Conservation (phyloP, 768 basidiomycete genomes). For the Podaxis mareebaensis region DNA sequence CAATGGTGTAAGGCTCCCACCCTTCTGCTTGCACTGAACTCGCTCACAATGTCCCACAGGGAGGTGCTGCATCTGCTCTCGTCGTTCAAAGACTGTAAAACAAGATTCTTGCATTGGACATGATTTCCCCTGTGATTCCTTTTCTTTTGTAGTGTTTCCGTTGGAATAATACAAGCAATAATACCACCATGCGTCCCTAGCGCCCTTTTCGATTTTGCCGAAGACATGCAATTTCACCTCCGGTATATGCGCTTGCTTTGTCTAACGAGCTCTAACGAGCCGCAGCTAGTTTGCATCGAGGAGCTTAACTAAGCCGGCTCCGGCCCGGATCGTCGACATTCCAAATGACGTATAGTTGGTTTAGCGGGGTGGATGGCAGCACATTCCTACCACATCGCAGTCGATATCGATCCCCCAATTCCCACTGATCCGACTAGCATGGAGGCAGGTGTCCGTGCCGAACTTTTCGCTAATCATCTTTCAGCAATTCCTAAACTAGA, state of each 20-base stretch:
- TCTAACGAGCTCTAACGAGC: no score
- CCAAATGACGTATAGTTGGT: neutral
- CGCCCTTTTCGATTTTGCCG: no score
- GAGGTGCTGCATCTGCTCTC: constrained; percentile 90
- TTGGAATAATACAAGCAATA: constrained; percentile 3
- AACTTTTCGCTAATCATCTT: constrained; percentile 20
- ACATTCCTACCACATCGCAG: neutral
- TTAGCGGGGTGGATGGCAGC: neutral
- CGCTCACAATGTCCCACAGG: constrained; percentile 45
- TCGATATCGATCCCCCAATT: neutral
- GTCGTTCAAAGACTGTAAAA: constrained; percentile 83
- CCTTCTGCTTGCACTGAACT: constrained; percentile 4
- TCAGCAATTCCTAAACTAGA: constrained; percentile 39
- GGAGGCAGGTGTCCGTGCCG: neutral
- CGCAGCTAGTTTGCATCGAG: neutral
- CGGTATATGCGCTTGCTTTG: no score
- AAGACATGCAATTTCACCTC: no score
- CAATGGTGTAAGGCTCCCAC: constrained; percentile 76
- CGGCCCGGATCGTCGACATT: neutral
- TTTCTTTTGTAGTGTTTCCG: neutral
- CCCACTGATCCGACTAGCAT: constrained; percentile 4
- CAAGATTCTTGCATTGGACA: neutral
- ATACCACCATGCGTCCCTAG: neutral
- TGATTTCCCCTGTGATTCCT: neutral
- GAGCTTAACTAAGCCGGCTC: neutral